Base-by-base conservation (phyloP, 2,329 filamentous ascomycete genomes). In the Pseudogymnoascus sp. region DNA sequence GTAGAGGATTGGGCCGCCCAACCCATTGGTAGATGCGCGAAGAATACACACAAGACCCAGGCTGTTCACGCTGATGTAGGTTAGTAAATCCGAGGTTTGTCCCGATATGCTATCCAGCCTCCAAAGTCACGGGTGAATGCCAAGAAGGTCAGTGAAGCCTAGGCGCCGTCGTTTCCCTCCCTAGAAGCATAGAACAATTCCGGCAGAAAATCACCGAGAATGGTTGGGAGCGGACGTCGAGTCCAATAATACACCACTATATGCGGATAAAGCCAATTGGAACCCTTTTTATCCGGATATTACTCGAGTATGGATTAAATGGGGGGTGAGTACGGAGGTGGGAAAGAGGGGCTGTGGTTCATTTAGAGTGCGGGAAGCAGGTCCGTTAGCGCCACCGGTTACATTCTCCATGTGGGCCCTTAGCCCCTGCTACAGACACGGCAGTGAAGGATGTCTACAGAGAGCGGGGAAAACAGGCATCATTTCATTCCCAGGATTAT, bases 341-440 rank as follows among this genome's bases (percentile, higher is more conserved):
- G 43, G 18, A 18, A 28, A 53, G 43, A 53, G 43, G 43, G 43
- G 43, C 22, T 53, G 43, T 33, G 43, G 43, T 53, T 53, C 25
- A 53, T 53, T 53, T 53, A 53, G 28, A 53, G 43, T 53, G 43
- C 43, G 43, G 43, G 25, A 53, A 53, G 43, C 43, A 53, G 43
- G 43, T 53, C 43, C 43, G 43, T 53, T 53, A 53, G 43, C 43
- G 43, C 43, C 43, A 33, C 43, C 43, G 43, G 43, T 33, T 53
- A 33, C 43, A 53, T 53, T 53, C 43, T 12, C 33, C 25, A 53
- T 50, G 43, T 7, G 12, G n/a, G 6, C 25, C 43, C 43, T 28
- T 33, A 8, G 4, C 41, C 25, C n/a, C 9, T 53, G 43, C 18
- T 7, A 53, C 15, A 33, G 18, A 7, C 28, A 33, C 28, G 43